Base-by-base conservation (phyloP, 2,329 filamentous ascomycete species). In the Pseudogymnoascus pannorum region DNA sequence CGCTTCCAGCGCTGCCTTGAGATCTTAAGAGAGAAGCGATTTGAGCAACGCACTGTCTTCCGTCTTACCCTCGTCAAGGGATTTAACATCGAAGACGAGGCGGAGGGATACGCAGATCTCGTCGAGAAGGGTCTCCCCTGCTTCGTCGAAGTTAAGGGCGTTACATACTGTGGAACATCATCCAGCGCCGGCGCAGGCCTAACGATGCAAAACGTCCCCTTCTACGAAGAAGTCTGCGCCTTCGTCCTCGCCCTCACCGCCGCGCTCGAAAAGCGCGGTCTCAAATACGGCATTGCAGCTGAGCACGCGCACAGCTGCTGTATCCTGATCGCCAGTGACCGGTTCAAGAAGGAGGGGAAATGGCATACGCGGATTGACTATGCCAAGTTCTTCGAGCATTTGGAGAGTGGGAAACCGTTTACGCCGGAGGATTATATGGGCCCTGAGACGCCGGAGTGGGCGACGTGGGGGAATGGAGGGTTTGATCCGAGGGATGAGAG, bases 301-400 rank as follows among this genome's bases (percentile, higher is more conserved):
- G 94, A 97, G 76, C 93, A 97, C 72, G 91, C 91, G 1, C 93
- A 97, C 76, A 94, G 89, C 71, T 97, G 94, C 78, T 97, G 93
- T 72, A 87, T 95, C 20, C 77, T 97, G 59, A 80, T 97, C 38
- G 93, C 91, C 0, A 92, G 89, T 69, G 86, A 88, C 61, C 79
- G 92, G 7, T 99, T 97, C 78, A 78, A 80, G 61, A 83, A 87
- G 42, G 78, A 88, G 58, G 91, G 87, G 4, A 88, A 85, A 72
- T 97, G 92, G 92, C 90, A 94, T 72, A 96, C 93, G 1, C 78
- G 89, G 58, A 97, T 99, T 69, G 89, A 97, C 73, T 97, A 97
- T 73, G 81, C 89, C 61, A 84, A 81, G 63, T 97, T 97, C 79
- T 97, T 97, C 73, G 79, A 90, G 66, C 81, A 94, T 64, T 79